Base-by-base conservation (phyloP, 176 grass and related monocot genomes). In the Elaeis guineensis region DNA sequence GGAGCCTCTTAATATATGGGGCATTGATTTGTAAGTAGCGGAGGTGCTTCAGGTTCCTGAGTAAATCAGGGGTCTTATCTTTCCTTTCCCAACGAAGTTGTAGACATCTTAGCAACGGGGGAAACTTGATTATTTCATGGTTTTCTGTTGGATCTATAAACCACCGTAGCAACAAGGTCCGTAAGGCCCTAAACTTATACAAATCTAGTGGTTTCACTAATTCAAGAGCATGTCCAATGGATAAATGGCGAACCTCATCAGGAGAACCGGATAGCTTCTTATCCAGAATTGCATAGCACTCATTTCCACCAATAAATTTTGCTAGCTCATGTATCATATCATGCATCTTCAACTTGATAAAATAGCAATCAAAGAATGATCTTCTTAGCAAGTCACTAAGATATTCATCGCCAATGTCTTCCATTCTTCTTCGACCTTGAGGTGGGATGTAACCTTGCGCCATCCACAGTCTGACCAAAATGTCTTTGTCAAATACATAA, bases 301-400 rank as follows among this genome's bases (percentile, higher is more conserved):
- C 55, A 20, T 55, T 28, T 3, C 14, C 22, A 3, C 52, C 23
- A 69, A 80, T 26, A 51, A 64, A 81, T 29, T 68, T 77, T 0
- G 78, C 83, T 39, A 81, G 54, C 21, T 86, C 78, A 73, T 73
- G 71, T 48, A 74, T 53, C n/a, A 78, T 56, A 61, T 86, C 83
- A 29, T 86, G 83, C 69, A 86, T 58, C 6, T 15, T 51, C 55
- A 69, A 57, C 14, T 4, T 18, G 19, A 9, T 4, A 48, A 22
- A 16, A 30, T 12, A 21, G 48, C 15, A 3, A 35, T 35, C 51
- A 24, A 86, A 60, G 48, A 81, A 59, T 12, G 69, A 86, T 59
- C 78, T 74, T 68, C 7, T 57, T 57, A 22, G 9, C 29, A 86
- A 65, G 25, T 86, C 78, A 51, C 64, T 32, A 17, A 86, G 60